These are phyloP conservation scores for Fusarium napiforme DNA, from an alignment of 2,329 filamentous ascomycete species.

Conservation along the genomic window DNA sequence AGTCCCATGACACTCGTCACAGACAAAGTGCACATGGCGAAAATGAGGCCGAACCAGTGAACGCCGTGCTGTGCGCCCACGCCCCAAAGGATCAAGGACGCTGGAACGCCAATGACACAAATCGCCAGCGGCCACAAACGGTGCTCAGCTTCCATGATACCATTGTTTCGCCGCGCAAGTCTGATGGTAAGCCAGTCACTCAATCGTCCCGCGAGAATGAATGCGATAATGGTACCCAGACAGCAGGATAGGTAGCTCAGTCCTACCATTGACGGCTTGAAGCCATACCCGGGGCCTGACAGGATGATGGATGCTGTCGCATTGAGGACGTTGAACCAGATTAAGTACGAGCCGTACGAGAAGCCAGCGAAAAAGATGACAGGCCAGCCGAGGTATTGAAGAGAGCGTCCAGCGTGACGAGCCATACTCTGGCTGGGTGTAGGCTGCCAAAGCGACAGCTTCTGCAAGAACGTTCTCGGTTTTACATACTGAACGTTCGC, in stretches of 20 bases:
- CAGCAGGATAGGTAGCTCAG: slow-evolving; percentile 52
- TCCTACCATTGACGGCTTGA: slow-evolving; percentile 53
- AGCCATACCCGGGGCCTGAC: slow-evolving; percentile 52
- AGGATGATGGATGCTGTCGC: slow-evolving; percentile 56
- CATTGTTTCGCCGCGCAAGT: slow-evolving; percentile 53
- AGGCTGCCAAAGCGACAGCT: slow-evolving; percentile 55
- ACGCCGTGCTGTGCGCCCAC: slow-evolving; percentile 51
- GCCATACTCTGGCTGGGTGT: slow-evolving; percentile 48
- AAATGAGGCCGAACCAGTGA: slow-evolving; percentile 56
- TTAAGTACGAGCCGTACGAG: slow-evolving; percentile 55
- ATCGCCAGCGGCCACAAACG: slow-evolving; percentile 54
- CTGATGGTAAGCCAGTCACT: slow-evolving; percentile 54
- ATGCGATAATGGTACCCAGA: slow-evolving; percentile 49
- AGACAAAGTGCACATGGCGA: slow-evolving; percentile 53
- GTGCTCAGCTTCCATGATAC: slow-evolving; percentile 56
- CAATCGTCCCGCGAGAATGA: slow-evolving; percentile 47
- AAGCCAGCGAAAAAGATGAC: slow-evolving; percentile 57
- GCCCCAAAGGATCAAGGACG: slow-evolving; percentile 48
- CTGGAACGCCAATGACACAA: slow-evolving; percentile 46
- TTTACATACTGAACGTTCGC: not conserved
- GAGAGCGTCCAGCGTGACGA: slow-evolving; percentile 50
- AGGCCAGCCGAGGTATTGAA: slow-evolving; percentile 54
- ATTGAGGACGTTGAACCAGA: slow-evolving; percentile 58
- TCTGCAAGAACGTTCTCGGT: slow-evolving; percentile 55
- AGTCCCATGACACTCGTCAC: slow-evolving; percentile 50